Percentiles rank a stretch among this genome's conserved stretches.
Conservation (phyloP, 176 grass and related monocot genomes). For the Triticum monococcum region DNA sequence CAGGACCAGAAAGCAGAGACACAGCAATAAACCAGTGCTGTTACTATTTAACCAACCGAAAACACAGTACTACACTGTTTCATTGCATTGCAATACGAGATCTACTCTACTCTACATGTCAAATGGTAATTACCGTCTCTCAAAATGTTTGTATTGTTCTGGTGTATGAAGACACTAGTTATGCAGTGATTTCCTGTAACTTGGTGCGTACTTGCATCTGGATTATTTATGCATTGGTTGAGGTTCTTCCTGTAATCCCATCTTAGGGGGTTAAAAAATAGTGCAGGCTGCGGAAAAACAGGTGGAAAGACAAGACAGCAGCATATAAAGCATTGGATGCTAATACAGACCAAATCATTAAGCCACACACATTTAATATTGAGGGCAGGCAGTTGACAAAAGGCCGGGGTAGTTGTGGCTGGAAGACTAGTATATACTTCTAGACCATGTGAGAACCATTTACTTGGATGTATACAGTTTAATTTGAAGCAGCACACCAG, state of each 20-base stretch:
- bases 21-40: neutral
- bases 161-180: neutral
- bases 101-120: slow-evolving; percentile 19
- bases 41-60: slow-evolving; percentile 1
- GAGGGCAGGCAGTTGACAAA: slow-evolving; percentile 19
- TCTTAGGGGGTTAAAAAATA: neutral
- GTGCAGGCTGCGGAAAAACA: neutral
- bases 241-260: neutral
- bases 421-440: slow-evolving; percentile 9
- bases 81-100: neutral
- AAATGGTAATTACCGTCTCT: neutral
- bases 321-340: slow-evolving; percentile 12
- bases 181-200: neutral
- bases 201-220: slow-evolving; percentile 2
- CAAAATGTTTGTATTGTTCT: neutral
- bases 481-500: neutral
- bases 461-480: neutral
- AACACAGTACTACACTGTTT: neutral
- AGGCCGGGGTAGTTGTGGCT: neutral
- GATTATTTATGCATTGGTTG: neutral
- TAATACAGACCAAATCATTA: slow-evolving; percentile 6
- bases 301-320: neutral
- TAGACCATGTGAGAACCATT: slow-evolving; percentile 10
- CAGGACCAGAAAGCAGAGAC: slow-evolving; percentile 2
- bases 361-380: slow-evolving; percentile 1